phyloP scores from a whole-genome alignment of 768 basidiomycete genomes.

The Naganishia onofrii region DNA sequence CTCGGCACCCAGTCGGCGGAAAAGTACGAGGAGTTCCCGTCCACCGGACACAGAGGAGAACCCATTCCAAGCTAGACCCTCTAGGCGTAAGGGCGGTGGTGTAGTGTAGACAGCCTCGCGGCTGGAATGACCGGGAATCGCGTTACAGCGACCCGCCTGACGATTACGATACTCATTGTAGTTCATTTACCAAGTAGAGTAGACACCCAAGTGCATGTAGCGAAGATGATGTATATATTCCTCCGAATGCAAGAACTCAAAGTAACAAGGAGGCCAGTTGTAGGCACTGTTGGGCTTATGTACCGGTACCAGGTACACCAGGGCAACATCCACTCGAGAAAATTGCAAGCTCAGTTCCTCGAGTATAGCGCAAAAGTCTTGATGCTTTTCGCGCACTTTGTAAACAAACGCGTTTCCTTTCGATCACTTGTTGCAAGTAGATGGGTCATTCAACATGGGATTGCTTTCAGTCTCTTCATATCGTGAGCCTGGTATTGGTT shows the following conservation, averaged over 20 bases:
- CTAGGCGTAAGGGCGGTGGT: constrained; percentile 40
- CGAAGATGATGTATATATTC: too few species aligned
- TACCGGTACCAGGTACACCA: too few species aligned
- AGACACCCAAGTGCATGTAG: too few species aligned
- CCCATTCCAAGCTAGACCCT: constrained; percentile 40
- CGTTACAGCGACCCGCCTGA: too few species aligned
- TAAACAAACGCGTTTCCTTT: constrained; percentile 19
- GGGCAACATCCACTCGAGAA: too few species aligned
- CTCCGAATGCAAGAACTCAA: too few species aligned
- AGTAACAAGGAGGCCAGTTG: too few species aligned
- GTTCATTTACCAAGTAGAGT: too few species aligned
- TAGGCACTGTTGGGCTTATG: too few species aligned
- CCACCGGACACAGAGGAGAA: constrained; percentile 40
- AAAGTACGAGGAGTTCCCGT: constrained; percentile 5
- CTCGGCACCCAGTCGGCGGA: neutral
- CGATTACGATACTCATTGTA: too few species aligned
- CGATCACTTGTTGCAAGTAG: neutral
- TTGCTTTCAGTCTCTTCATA: neutral
- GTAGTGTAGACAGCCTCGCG: constrained; percentile 36
- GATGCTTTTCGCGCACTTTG: neutral
- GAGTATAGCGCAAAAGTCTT: neutral
- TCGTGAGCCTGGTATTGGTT: neutral
- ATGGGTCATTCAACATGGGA: constrained; percentile 16
- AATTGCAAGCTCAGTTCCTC: too few species aligned
- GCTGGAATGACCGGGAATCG: neutral